Evolutionary conservation across 2,329 filamentous ascomycete genomes (phyloP).

Genomic region (Cladophialophora yegresii): DNA sequence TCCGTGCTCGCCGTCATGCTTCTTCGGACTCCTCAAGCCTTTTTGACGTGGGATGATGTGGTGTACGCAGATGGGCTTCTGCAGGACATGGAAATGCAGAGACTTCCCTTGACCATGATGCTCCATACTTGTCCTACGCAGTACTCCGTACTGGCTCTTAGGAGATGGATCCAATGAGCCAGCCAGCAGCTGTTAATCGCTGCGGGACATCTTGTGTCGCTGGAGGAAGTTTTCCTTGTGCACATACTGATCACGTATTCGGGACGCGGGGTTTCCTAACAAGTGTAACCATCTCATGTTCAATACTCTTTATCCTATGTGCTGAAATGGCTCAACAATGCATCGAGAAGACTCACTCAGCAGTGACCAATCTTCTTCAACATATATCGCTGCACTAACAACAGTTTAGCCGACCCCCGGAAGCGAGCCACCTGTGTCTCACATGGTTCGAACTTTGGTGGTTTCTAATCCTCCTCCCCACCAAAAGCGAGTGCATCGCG

Average conservation of each 20-base stretch:
- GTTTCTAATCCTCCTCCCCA: neutral
- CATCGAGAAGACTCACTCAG: neutral
- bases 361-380: neutral
- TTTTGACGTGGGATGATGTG: conserved; percentile 10
- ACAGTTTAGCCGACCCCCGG: conserved; percentile 9
- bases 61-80: neutral
- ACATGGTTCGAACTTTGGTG: neutral
- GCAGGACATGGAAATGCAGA: neutral
- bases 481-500: neutral
- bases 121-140: neutral
- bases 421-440: conserved; percentile 12
- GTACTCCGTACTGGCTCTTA: no score
- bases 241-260: neutral
- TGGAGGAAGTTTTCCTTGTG: no score
- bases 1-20: neutral
- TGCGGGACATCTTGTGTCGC: no score
- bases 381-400: neutral
- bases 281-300: neutral
- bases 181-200: no score
- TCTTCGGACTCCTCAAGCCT: neutral
- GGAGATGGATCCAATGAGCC: no score
- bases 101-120: neutral
- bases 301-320: neutral
- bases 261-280: neutral
- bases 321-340: conserved; percentile 5